phyloP scores from a whole-genome alignment of 768 basidiomycete genomes.

The Lentinula raphanica region DNA sequence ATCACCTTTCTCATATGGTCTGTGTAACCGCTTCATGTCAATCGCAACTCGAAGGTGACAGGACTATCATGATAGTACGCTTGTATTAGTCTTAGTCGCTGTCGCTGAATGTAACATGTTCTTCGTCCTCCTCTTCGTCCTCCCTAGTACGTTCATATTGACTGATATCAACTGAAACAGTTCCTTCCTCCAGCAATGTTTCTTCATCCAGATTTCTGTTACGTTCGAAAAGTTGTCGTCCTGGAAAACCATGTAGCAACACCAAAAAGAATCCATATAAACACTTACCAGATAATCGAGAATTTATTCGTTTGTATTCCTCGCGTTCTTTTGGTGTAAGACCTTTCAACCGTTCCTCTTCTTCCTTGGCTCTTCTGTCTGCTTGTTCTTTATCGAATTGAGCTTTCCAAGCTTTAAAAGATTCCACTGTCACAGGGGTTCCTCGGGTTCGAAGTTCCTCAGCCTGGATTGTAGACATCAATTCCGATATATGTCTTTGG shows the following conservation, averaged over 20 bases:
- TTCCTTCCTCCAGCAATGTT: conserved; percentile 75
- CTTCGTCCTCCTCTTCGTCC: conserved; percentile 62
- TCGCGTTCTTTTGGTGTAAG: conserved; percentile 52
- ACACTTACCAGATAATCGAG: conserved; percentile 62
- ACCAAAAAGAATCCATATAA: background rate
- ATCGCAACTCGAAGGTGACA: too few species aligned
- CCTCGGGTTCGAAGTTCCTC: conserved; percentile 85
- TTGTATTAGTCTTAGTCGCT: conserved; percentile 72
- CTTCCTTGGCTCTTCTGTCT: conserved; percentile 55
- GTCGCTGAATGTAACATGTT: conserved; percentile 72
- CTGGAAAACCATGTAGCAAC: conserved; percentile 33
- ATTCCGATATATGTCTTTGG: conserved; percentile 6
- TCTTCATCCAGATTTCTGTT: conserved; percentile 79
- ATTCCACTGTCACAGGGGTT: conserved; percentile 81
- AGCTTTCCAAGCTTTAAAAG: conserved; percentile 80
- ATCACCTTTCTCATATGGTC: too few species aligned
- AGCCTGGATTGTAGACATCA: conserved; percentile 43
- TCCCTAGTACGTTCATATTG: conserved; percentile 73
- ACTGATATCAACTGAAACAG: conserved; percentile 81
- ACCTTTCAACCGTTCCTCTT: conserved; percentile 51
- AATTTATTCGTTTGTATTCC: conserved; percentile 62
- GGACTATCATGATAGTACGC: too few species aligned
- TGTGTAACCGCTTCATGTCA: background rate
- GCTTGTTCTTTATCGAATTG: conserved; percentile 71
- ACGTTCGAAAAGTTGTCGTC: conserved; percentile 88